Percentiles rank a stretch among this genome's conserved stretches.
Evolutionary conservation across 2,329 filamentous ascomycete species (phyloP).

Genomic region (Ophiostoma piceae): DNA sequence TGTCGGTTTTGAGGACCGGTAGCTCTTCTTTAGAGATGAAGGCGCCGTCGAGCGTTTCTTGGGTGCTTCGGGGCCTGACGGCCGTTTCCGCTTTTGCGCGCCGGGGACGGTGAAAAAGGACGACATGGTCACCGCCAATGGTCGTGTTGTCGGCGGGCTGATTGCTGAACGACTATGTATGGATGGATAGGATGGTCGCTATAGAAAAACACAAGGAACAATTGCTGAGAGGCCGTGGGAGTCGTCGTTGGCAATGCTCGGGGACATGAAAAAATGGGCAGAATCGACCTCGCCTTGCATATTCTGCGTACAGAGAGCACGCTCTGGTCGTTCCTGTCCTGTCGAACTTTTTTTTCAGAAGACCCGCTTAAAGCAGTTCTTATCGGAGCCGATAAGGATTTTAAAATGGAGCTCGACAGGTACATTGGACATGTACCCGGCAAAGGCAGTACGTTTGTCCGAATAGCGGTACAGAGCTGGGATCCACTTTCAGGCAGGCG

Average conservation of each 20-base stretch:
- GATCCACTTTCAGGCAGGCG: slow-evolving; percentile 25
- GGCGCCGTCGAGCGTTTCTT: slow-evolving; percentile 53
- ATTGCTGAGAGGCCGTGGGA: background rate
- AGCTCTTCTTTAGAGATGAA: background rate
- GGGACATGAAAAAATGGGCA: slow-evolving; percentile 13
- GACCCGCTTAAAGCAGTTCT: slow-evolving; percentile 24
- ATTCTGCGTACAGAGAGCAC: slow-evolving; percentile 16
- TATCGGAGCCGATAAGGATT: slow-evolving; percentile 23
- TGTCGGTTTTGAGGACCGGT: background rate
- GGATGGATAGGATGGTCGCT: background rate
- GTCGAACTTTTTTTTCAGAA: slow-evolving; percentile 27
- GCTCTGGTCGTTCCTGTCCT: slow-evolving; percentile 14
- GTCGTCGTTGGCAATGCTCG: slow-evolving; percentile 14
- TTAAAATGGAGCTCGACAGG: slow-evolving; percentile 6
- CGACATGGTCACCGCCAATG: slow-evolving; percentile 57
- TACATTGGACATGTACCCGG: slow-evolving; percentile 20
- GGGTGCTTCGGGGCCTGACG: slow-evolving; percentile 48
- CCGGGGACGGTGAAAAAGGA: slow-evolving; percentile 92
- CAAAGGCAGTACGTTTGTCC: slow-evolving; percentile 26
- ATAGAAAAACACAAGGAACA: background rate
- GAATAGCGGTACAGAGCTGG: slow-evolving; percentile 17
- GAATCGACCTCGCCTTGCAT: slow-evolving; percentile 13
- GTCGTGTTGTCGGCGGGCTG: background rate
- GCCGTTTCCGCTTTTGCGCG: slow-evolving; percentile 82
- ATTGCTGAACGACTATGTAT: background rate